Base-by-base conservation (phyloP, 192 early-diverging fungal genomes). In the Mortierella hygrophila region DNA sequence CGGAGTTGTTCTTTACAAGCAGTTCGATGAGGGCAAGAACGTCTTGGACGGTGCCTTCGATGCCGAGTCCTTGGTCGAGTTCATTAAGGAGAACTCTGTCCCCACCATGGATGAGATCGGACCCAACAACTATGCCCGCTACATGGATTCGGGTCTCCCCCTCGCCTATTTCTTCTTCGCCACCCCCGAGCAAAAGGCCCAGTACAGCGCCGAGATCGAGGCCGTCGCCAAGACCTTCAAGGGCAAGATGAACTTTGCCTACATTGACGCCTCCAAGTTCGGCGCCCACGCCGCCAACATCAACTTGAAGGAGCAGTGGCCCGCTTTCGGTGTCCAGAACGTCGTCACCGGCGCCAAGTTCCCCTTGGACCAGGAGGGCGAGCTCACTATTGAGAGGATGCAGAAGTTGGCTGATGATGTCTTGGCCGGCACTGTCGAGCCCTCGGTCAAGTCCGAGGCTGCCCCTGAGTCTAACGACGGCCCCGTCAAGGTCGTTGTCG, bases 51-150 rank as follows among this genome's bases (percentile, higher is more conserved):
- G 92, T 20, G 82, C 89, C 47, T 92, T 93, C 40, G 90, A 89
- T 65, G 91, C 90, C 7, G 93, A 90, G 18, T 85, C 77, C 26
- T 80, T 98, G 76, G 79, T 89, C 65, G 77, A 75, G 21, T 99
- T 98, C 81, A 90, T 99, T 82, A 94, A 94, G 89, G 75, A 90
- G 70, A 92, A 95, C 91, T 94, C 97, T 42, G 89, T 98, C 52
- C 98, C 98, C 42, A 78, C 95, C 60, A 93, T 99, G 91, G 98
- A 94, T 82, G 97, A 99, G 79, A 95, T 99, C 75, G 93, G 93
- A 74, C 96, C 94, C 70, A 91, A 95, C 71, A 99, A 97, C 94
- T 99, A 97, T 89, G 85, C 90, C 46, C 90, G 87, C 78, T 99
- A 99, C 91, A 94, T 97, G 74, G 92, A 97, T 81, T 77, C 93